Percentiles rank a stretch among this genome's conserved stretches.
Evolutionary conservation across 2,329 filamentous ascomycete species (phyloP).

Genomic region (Cyphellophora europaea): DNA sequence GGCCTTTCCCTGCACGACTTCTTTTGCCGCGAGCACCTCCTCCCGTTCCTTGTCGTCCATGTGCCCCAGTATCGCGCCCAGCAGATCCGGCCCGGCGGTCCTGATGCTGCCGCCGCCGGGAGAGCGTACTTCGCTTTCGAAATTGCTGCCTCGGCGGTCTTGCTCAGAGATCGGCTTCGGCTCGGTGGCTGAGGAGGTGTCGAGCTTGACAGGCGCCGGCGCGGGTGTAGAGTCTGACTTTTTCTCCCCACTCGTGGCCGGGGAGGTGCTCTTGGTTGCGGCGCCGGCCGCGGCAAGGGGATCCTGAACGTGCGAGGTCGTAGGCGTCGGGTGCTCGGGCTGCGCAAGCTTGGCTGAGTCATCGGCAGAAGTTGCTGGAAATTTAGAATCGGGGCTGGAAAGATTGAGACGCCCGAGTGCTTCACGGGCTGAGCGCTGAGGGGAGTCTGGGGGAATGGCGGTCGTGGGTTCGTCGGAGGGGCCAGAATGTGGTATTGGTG

Average conservation of each 20-base stretch:
- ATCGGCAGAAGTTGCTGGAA: not conserved
- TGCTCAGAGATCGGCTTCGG: too few species aligned
- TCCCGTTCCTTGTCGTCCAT: slow-evolving; percentile 5
- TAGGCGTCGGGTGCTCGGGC: slow-evolving; percentile 15
- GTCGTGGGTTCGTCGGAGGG: slow-evolving; percentile 5
- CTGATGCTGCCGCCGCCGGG: slow-evolving; percentile 17
- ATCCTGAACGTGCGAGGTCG: not conserved
- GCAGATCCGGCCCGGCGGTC: slow-evolving; percentile 14
- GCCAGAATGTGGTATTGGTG: not conserved
- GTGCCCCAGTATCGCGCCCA: slow-evolving; percentile 16
- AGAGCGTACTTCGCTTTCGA: slow-evolving; percentile 1
- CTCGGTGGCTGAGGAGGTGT: not conserved
- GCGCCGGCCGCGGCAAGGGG: slow-evolving; percentile 1
- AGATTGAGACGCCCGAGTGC: not conserved
- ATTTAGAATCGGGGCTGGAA: slow-evolving; percentile 2
- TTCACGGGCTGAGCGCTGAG: slow-evolving; percentile 1
- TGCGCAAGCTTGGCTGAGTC: not conserved
- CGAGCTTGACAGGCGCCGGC: slow-evolving; percentile 4
- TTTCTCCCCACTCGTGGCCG: too few species aligned
- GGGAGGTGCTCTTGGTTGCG: not conserved
- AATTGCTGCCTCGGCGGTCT: not conserved
- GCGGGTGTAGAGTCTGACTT: slow-evolving; percentile 10
- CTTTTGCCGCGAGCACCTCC: too few species aligned
- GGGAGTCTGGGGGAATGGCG: slow-evolving; percentile 1
- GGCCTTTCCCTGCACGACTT: too few species aligned